Base-by-base conservation (phyloP, 768 basidiomycete species). In the Trametopsis cervina region DNA sequence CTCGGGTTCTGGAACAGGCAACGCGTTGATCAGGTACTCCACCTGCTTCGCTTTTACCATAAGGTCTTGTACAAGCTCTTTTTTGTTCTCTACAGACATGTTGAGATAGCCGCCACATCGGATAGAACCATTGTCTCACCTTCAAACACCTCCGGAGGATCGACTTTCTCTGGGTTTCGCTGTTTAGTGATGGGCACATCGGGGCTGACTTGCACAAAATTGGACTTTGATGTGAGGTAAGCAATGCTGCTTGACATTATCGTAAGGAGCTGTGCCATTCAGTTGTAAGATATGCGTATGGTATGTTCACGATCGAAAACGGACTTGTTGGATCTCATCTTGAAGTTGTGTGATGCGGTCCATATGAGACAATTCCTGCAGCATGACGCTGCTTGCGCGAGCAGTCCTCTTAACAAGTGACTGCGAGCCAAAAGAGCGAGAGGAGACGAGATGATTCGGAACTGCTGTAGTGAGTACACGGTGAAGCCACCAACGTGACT, bases 301-400 rank as follows among this genome's bases (percentile, higher is more conserved):
- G 29, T 22, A n/a, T 20, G 21, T 13, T 6, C 27, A 37, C 26
- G 5, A 40, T 22, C 12, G 45, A 12, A 2, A 37, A 53, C 69
- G 45, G 46, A 85, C 89, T 70, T 87, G 81, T 67, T 95, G 91
- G 51, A 92, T 90, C 67, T 87, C 87, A 79, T 95, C 86, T 73
- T 93, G 90, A 46, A 94, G 81, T 65, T 94, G 92, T 9, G 92
- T 93, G 65, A 94, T 88, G 69, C 90, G 84, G 75, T 94, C 91
- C 92, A 93, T 93, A 73, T 89, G 82, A 66, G 87, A 80, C 65
- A 90, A 69, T 80, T 89, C 87, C 76, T 88, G 83, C 77, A 90
- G 87, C 87, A 90, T 90, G 72, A 70, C 86, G 78, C 80, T 79
- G 80, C 61, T 52, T 40, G 23, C 38, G 25, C 6, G 35, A 23